Evolutionary conservation across 305 asterid species (phyloP).

Genomic region (Euphrasia arctica): DNA sequence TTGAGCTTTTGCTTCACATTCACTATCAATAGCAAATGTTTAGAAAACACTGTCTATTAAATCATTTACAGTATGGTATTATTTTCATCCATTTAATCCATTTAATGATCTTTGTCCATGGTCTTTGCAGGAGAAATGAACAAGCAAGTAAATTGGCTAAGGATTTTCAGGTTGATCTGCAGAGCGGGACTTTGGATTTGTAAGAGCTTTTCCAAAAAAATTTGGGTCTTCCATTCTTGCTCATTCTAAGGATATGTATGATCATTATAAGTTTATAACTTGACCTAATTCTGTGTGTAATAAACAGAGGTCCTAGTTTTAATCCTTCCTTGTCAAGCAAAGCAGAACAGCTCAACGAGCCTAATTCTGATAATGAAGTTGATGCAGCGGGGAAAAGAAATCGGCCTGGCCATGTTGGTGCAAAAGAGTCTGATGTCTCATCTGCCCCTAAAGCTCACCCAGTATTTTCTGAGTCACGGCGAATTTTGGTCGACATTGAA

Average conservation of each 20-base stretch:
- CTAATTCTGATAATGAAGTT: constrained; percentile 78
- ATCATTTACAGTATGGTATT: too few relatives aligned
- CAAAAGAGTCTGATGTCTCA: constrained; percentile 59
- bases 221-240: constrained; percentile 9
- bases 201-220: constrained; percentile 35
- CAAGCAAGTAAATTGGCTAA: constrained; percentile 74
- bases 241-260: constrained; percentile 14
- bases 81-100: too few relatives aligned
- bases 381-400: constrained; percentile 70
- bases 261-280: constrained; percentile 2
- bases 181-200: constrained; percentile 86
- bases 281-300: constrained; percentile 24
- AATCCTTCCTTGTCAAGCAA: constrained; percentile 58
- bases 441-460: constrained; percentile 90
- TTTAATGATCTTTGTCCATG: too few relatives aligned
- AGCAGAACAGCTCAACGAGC: constrained; percentile 67
- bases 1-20: not conserved
- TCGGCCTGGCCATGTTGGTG: constrained; percentile 53
- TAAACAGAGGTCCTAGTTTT: constrained; percentile 74
- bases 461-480: constrained; percentile 65
- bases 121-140: constrained; percentile 72
- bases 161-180: constrained; percentile 88
- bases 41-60: too few relatives aligned
- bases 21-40: constrained; percentile 16
- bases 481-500: constrained; percentile 74